Evolutionary conservation across 352 stramenopile species (phyloP), one percentile per base, ranked within the genome.

Genomic region (Phytophthora sp.): DNA sequence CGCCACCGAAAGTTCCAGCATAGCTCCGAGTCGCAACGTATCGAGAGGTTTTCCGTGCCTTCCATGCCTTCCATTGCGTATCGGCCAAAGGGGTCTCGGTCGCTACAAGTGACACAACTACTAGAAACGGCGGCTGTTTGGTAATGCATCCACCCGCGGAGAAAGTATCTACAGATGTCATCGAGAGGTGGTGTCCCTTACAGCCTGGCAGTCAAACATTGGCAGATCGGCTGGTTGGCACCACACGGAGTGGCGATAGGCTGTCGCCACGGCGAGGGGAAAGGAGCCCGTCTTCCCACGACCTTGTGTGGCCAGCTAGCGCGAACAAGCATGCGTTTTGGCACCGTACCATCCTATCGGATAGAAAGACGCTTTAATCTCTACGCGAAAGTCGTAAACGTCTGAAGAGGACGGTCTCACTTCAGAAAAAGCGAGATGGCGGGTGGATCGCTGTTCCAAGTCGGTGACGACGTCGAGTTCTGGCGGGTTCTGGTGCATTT

Each of bases 401-500:
- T 38, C 9, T 45, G 37, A 57, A 27, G 20, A 24, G 28, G 21
- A n/a, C 32, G 35, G 18, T 17, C 46, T 66, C 62, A 71, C 62
- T 71, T 62, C 28, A 38, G 18, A 62, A 58, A 28, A 20, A 23
- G 13, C 35, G 30, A 5, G 3, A 72, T 71, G 62, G 62, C 17
- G 32, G 55, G 61, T 61, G 59, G 63, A 49, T 87, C 79, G 50
- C 50, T 85, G 18, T 87, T 88, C 62, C 58, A 60, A 56, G 72
- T 87, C 27, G 79, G 77, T 39, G 51, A 87, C 15, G 78, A 72
- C 45, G 70, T 89, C n/a, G 77, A 82, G 32, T 66, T 87, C 34
- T 76, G 65, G 75, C 74, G 72, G 41, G 54, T 88, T 34, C 51
- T 86, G 13, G 26, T 44, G 31, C 67, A 82, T 27, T 59, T 87